Base-by-base conservation (phyloP, 768 basidiomycete species). In the Trametes elegans region DNA sequence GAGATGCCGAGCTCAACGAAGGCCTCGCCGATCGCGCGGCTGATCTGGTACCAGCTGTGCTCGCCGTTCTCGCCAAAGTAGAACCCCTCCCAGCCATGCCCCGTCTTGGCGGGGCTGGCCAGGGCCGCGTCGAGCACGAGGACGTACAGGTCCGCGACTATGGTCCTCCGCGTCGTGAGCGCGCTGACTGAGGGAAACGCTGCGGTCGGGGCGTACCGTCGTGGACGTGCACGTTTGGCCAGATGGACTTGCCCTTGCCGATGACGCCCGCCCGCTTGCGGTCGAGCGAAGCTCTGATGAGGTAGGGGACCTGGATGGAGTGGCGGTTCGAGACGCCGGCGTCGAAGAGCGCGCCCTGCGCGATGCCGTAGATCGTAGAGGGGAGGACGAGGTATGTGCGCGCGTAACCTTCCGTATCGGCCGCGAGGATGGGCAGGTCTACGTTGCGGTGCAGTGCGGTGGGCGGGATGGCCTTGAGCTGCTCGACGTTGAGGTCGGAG, bases 321-420 rank as follows among this genome's bases (percentile, higher is more conserved):
- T 76, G 71, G 1, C 71, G 63, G 58, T 87, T 83, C 29, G 79
- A 74, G 32, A 87, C 71, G 9, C 79, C 83, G 5, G 70, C 65
- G 24, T 81, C 75, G 31, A 78, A 76, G 23, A 87, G 72, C 5
- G 63, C 65, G 7, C 76, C 76, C 7, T 63, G 65, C 2, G 82
- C 79, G 29, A 81, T 69, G 39, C 82, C 84, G 59, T 80, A 89
- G 29, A 90, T 81, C 0, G 83, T 82, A 3, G 76, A 70, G 1
- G 83, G 82, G 11, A 80, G 60, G 46, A 85, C 61, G 52, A 84
- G 80, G 64, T 81, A 79, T 0, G 78, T 73, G 49, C 73, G 73
- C 27, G 76, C 73, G 64, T 78, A 82, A 13, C 79, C 83, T 70
- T 78, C 65, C 38, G 70, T 66, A 59, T 80, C 76, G 3, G 80